Base-by-base conservation (phyloP, 2,329 filamentous ascomycete genomes). In the Beauveria medogensis region DNA sequence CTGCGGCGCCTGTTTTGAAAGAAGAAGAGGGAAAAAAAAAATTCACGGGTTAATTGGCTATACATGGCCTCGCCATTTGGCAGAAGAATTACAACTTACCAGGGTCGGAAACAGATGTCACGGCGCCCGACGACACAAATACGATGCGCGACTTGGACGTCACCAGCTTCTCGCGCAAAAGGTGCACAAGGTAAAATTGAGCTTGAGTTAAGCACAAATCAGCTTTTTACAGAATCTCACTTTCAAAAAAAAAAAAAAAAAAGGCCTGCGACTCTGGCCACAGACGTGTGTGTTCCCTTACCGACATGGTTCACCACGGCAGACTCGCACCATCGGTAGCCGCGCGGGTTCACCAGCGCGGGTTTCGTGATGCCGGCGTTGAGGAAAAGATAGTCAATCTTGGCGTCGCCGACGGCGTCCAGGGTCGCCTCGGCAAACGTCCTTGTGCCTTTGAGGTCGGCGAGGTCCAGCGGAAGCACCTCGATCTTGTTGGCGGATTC, bases 241-340 rank as follows among this genome's bases (percentile, higher is more conserved):
- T 5, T 14, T 1, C 22, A 22, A 22, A 28, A 26, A 26, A 28
- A 44, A 22, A 24, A n/a, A n/a, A n/a, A n/a, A n/a, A n/a, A n/a
- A n/a, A n/a, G n/a, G 40, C 9, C 30, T 34, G 30, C 34, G 34
- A 14, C 12, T 37, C 12, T 12, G 30, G 5, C 30, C 12, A 3
- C 8, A 30, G 28, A 24, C 24, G 24, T 28, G 28, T 28, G 10
- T 34, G 30, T 16, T 3, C 47, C 65, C 28, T 28, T 57, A 82
- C 80, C 77, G 9, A 82, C 71, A 60, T 82, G 79, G 63, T 83
- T 83, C 22, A 83, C 80, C 18, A 82, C 68, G 34, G 78, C 75
- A 0, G 73, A 44, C 67, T 82, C 78, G 65, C 77, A 79, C 80
- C 80, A 83, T 65, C 77, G 77, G 1, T 75, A 78, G 2, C 76